Conservation (phyloP, 2,329 filamentous ascomycete species). For the Curvularia hawaiiensis region DNA sequence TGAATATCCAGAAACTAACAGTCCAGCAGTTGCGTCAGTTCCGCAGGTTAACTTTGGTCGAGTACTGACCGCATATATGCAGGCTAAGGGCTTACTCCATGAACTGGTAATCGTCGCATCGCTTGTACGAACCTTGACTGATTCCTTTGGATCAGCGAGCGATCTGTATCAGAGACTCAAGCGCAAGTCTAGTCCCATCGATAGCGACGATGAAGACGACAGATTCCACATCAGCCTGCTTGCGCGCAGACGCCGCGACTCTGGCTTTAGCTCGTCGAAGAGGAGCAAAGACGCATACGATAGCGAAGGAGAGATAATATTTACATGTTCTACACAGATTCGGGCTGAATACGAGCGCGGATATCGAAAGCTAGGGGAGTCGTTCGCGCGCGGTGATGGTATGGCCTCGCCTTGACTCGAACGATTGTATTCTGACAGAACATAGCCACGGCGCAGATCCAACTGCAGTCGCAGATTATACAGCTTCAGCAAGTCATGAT, state of each 20-base stretch:
- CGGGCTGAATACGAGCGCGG: constrained; percentile 38
- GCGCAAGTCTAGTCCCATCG: constrained; percentile 20
- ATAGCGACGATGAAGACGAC: constrained; percentile 22
- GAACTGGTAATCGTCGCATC: constrained; percentile 37
- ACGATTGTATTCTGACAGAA: constrained; percentile 7
- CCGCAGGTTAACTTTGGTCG: background rate
- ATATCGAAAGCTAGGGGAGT: constrained; percentile 35
- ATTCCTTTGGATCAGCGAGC: constrained; percentile 38
- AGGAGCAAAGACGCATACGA: constrained; percentile 28
- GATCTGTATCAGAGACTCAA: constrained; percentile 41
- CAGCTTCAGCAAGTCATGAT: constrained; percentile 38
- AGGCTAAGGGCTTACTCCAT: constrained; percentile 35
- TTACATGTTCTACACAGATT: constrained; percentile 30
- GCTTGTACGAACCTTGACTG: constrained; percentile 37
- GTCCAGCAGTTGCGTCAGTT: background rate
- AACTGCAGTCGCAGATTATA: constrained; percentile 43
- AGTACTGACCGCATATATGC: constrained; percentile 9
- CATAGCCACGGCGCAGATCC: constrained; percentile 35
- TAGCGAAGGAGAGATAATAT: constrained; percentile 38
- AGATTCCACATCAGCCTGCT: constrained; percentile 1
- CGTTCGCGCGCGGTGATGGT: constrained; percentile 41
- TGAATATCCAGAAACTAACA: background rate
- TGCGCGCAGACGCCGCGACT: constrained; percentile 21
- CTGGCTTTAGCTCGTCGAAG: constrained; percentile 21
- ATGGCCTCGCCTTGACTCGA: constrained; percentile 8